These are phyloP conservation scores for Chytriomyces confervae DNA, from an alignment of 192 early-diverging fungal species.

Conservation along the genomic window DNA sequence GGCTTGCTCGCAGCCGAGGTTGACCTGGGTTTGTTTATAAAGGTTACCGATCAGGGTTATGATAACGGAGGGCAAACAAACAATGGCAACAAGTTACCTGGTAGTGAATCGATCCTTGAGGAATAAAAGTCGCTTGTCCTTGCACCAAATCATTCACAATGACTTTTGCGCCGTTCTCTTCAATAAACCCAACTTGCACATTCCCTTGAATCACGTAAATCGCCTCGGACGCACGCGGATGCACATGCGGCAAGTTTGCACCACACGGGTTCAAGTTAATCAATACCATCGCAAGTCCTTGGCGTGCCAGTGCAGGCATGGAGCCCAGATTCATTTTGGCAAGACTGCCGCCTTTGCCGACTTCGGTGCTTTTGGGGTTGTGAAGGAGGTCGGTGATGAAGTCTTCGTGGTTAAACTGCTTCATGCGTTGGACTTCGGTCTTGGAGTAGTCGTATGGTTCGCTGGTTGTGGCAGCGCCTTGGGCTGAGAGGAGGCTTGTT, in stretches of 20 bases:
- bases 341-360: background rate
- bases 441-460: background rate
- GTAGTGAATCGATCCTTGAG: constrained; percentile 16
- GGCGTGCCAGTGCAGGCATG: background rate
- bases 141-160: background rate
- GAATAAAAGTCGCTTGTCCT: constrained; percentile 8
- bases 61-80: no score
- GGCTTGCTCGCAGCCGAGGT: constrained; percentile 3
- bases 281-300: constrained; percentile 3
- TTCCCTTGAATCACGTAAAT: constrained; percentile 13
- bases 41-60: no score
- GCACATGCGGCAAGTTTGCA: constrained; percentile 4
- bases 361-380: background rate
- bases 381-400: constrained; percentile 4
- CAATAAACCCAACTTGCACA: constrained; percentile 10
- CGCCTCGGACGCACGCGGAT: constrained; percentile 10
- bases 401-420: constrained; percentile 1
- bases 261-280: constrained; percentile 8
- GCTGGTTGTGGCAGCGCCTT: background rate
- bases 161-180: constrained; percentile 16
- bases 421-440: background rate
- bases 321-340: constrained; percentile 6
- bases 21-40: background rate
- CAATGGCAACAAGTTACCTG: no score
- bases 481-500: background rate